Conservation (phyloP, 1,284 basidiomycete species). For the Kwoniella shivajii region DNA sequence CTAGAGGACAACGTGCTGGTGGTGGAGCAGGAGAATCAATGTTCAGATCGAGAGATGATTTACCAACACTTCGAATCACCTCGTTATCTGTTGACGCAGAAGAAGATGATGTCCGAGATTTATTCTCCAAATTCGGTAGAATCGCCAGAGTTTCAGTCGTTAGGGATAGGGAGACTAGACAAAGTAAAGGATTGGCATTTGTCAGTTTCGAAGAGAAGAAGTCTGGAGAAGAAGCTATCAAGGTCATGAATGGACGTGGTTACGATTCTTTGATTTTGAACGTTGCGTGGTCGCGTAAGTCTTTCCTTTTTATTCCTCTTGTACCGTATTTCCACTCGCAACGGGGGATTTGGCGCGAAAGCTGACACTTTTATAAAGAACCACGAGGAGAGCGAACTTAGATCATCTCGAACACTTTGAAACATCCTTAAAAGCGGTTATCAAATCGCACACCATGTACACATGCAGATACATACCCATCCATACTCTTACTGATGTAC, state of each 20-base stretch:
- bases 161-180: constrained; percentile 89
- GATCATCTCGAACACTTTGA: neutral
- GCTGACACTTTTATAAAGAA: constrained; percentile 16
- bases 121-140: constrained; percentile 80
- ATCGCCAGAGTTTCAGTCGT: constrained; percentile 92
- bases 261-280: constrained; percentile 53
- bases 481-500: neutral
- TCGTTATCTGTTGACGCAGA: constrained; percentile 95
- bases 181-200: constrained; percentile 82
- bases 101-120: constrained; percentile 89
- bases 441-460: constrained; percentile 1
- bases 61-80: constrained; percentile 95
- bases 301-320: neutral
- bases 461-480: constrained; percentile 11
- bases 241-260: constrained; percentile 86
- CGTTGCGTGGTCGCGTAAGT: constrained; percentile 50
- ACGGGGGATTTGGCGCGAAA: neutral
- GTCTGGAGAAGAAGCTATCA: constrained; percentile 82
- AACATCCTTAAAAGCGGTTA: neutral
- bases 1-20: constrained; percentile 53
- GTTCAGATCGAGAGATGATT: constrained; percentile 76
- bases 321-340: neutral
- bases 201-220: constrained; percentile 87
- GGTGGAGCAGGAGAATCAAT: constrained; percentile 77
- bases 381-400: constrained; percentile 38